Evolutionary conservation across 1,284 basidiomycete species (phyloP), one percentile per base, ranked within the genome.

Genomic region (Malassezia psittaci): DNA sequence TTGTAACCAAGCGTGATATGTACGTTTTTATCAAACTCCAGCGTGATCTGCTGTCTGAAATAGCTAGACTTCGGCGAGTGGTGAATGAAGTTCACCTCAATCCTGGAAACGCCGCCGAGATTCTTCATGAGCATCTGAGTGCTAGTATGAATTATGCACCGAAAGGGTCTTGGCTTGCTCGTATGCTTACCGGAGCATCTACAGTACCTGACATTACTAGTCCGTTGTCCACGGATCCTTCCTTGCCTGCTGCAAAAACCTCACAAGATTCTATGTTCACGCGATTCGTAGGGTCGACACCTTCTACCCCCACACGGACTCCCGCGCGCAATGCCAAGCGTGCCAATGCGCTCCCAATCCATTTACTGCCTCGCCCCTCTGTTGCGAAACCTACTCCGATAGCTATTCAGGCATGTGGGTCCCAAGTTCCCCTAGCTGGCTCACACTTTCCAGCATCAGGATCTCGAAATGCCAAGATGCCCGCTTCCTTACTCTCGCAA

Each of bases 41-140:
- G 75, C 85, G 84, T 66, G 91, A 96, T 60, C 77, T 86, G 29
- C 87, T 96, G 61, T 79, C 79, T 40, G 89, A 94, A 71, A 79
- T 94, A 65, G 86, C 88, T 6, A 81, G 85, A 63, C 79, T 96
- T 61, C 83, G 90, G 41, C 81, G 84, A 19, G 82, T 85, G 16
- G 78, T 96, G 60, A 98, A 98, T 74, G 86, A 94, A 60, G 80
- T 96, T 33, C 85, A 90, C 49, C 81, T 98, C 38, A 87, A 96
- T 59, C 93, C 93, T 18, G 77, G 81, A 2, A 78, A 84, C 19
- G 90, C 71, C 3, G 51, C 65, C 24, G 62, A 61, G 52, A 60
- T 73, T 36, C 60, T 73, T 19, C 55, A 71, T 8, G 69, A 73
- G 35, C 67, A 72, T 33, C 63, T 74, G 2, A 67, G 66, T 15